Percentiles rank a stretch among this genome's conserved stretches.
phyloP scores from a whole-genome alignment of 2,329 filamentous ascomycete genomes.

The Colletotrichum trifolii region DNA sequence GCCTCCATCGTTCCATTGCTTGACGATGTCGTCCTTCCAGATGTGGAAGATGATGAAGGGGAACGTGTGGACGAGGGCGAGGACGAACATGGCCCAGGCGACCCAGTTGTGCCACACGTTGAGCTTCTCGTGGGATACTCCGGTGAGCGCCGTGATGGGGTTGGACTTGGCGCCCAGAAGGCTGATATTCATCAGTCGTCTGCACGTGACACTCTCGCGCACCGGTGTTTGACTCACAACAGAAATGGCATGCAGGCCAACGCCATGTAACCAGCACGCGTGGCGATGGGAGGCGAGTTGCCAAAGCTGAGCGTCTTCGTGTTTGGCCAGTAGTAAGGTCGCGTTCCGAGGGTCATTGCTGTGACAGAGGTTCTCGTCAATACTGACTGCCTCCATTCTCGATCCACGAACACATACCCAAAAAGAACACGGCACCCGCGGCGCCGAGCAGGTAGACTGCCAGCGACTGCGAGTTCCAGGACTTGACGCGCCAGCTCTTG shows the following conservation, averaged over 20 bases:
- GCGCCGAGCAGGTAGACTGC: conserved; percentile 54
- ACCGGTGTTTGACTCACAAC: conserved; percentile 43
- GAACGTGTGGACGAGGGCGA: conserved; percentile 68
- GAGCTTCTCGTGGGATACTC: conserved; percentile 67
- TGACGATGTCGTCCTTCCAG: conserved; percentile 58
- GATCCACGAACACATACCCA: conserved; percentile 39
- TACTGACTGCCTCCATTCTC: no score
- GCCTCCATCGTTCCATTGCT: conserved; percentile 55
- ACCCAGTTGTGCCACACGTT: conserved; percentile 67
- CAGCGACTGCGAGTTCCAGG: conserved; percentile 56
- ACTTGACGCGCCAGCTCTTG: conserved; percentile 39
- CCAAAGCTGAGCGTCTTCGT: conserved; percentile 53
- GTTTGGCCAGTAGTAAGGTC: conserved; percentile 67
- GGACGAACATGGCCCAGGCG: conserved; percentile 65
- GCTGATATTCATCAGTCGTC: conserved; percentile 38
- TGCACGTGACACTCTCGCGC: background rate
- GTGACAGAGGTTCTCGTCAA: background rate
- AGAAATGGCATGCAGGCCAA: conserved; percentile 63
- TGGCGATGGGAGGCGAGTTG: conserved; percentile 63
- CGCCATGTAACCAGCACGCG: conserved; percentile 63
- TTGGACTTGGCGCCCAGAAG: conserved; percentile 66
- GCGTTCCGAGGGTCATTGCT: conserved; percentile 58
- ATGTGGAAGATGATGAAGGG: conserved; percentile 67
- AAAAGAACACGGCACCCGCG: conserved; percentile 57
- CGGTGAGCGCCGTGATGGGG: conserved; percentile 63